A percentile compares a stretch with the other conserved stretches of the same genome.
Conservation (phyloP, 1,139 yeast genomes). For the Zygosaccharomyces sapae region DNA sequence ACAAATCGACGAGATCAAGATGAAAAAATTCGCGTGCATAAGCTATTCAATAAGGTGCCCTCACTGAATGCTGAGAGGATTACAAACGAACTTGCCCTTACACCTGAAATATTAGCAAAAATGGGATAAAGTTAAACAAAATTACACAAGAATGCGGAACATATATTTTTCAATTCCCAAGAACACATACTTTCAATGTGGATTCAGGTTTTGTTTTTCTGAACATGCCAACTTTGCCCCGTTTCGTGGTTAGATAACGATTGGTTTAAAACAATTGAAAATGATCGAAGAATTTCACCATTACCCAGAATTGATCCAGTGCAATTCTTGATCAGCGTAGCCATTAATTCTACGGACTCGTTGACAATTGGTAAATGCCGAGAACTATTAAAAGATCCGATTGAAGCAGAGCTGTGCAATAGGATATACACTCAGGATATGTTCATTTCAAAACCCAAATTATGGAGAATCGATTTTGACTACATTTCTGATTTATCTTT, state of each 20-base stretch:
- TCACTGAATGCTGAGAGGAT: not conserved
- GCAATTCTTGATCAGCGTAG: conserved; percentile 46
- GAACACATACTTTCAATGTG: conserved; percentile 46
- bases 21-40: too few relatives aligned
- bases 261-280: not conserved
- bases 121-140: conserved; percentile 47
- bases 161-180: conserved; percentile 53
- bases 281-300: conserved; percentile 37
- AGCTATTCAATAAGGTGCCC: too few relatives aligned
- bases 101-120: conserved; percentile 46
- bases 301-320: conserved; percentile 48
- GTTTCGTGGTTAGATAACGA: conserved; percentile 45
- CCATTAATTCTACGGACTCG: conserved; percentile 42
- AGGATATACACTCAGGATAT: conserved; percentile 41
- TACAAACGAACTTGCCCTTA: conserved; percentile 26
- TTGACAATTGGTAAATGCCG: conserved; percentile 35
- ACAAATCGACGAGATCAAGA: too few relatives aligned
- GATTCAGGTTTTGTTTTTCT: conserved; percentile 54
- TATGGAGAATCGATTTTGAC: conserved; percentile 40
- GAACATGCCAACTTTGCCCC: conserved; percentile 59
- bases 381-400: conserved; percentile 36
- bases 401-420: conserved; percentile 42
- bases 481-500: conserved; percentile 52
- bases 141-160: conserved; percentile 59
- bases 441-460: conserved; percentile 32